phyloP scores from a whole-genome alignment of 306 rosid genomes.

The Clitoria ternatea region DNA sequence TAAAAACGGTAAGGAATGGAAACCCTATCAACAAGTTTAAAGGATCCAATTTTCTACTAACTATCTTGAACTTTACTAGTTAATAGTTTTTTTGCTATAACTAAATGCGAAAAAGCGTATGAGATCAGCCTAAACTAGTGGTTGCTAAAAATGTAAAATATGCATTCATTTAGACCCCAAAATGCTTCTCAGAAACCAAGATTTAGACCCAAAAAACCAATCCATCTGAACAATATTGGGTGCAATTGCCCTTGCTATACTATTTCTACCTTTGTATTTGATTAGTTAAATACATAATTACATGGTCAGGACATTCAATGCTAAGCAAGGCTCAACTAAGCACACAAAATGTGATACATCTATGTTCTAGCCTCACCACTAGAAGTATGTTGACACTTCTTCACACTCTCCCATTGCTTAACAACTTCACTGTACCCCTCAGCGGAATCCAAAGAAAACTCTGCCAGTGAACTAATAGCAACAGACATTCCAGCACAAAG shows the following conservation, averaged over 20 bases:
- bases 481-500: constrained; percentile 82
- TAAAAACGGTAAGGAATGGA: no score
- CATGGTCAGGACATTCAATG: constrained; percentile 18
- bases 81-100: no score
- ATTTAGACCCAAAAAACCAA: neutral
- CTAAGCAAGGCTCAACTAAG: constrained; percentile 6
- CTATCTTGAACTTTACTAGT: no score
- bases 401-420: constrained; percentile 52
- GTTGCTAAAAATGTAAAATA: no score
- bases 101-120: no score
- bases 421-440: constrained; percentile 59
- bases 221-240: neutral
- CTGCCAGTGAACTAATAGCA: constrained; percentile 65
- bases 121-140: no score
- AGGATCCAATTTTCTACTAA: no score
- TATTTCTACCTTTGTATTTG: constrained; percentile 34
- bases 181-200: neutral
- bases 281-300: constrained; percentile 37
- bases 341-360: constrained; percentile 15
- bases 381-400: constrained; percentile 28
- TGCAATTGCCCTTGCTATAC: constrained; percentile 30
- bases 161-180: neutral
- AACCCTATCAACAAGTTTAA: no score
- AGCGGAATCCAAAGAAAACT: constrained; percentile 55
- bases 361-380: constrained; percentile 15